These are phyloP conservation scores for Capronia coronata DNA, from an alignment of 2,329 filamentous ascomycete species.

Conservation along the genomic window DNA sequence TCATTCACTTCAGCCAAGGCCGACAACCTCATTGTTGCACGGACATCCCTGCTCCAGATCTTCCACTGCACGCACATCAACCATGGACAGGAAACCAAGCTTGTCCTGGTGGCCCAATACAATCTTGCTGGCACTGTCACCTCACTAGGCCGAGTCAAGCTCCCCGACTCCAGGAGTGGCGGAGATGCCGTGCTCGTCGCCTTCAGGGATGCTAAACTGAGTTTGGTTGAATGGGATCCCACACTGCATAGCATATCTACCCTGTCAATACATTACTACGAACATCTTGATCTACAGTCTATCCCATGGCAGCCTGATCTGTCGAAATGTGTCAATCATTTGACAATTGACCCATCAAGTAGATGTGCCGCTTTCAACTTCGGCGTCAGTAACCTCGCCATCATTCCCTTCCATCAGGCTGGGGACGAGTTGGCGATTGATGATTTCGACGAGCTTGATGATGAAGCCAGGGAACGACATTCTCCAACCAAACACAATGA, in stretches of 20 bases:
- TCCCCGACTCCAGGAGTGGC: slow-evolving; percentile 64
- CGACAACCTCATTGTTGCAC: slow-evolving; percentile 83
- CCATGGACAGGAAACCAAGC: slow-evolving; percentile 57
- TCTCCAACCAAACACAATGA: slow-evolving; percentile 35
- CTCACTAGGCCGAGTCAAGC: slow-evolving; percentile 71
- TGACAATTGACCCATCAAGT: slow-evolving; percentile 84
- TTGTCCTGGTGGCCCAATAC: slow-evolving; percentile 80
- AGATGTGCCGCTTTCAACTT: slow-evolving; percentile 94
- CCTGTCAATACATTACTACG: slow-evolving; percentile 95
- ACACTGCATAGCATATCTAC: slow-evolving; percentile 72
- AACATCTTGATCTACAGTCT: slow-evolving; percentile 79
- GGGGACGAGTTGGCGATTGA: slow-evolving; percentile 87
- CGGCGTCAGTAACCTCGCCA: slow-evolving; percentile 78
- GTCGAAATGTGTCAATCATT: slow-evolving; percentile 68
- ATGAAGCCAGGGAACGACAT: slow-evolving; percentile 54
- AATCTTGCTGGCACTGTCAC: slow-evolving; percentile 76
- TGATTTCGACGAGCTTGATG: slow-evolving; percentile 70
- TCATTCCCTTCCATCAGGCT: slow-evolving; percentile 80
- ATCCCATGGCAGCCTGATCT: slow-evolving; percentile 75
- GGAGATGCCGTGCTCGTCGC: slow-evolving; percentile 78
- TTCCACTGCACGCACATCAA: slow-evolving; percentile 64
- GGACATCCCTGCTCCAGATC: slow-evolving; percentile 86
- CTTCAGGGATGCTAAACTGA: slow-evolving; percentile 86
- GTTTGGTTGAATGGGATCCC: slow-evolving; percentile 88
- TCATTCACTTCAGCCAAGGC: slow-evolving; percentile 69